A percentile compares a stretch with the other conserved stretches of the same genome.
phyloP scores from a whole-genome alignment of 768 basidiomycete species.

The Amylocystis lapponica region DNA sequence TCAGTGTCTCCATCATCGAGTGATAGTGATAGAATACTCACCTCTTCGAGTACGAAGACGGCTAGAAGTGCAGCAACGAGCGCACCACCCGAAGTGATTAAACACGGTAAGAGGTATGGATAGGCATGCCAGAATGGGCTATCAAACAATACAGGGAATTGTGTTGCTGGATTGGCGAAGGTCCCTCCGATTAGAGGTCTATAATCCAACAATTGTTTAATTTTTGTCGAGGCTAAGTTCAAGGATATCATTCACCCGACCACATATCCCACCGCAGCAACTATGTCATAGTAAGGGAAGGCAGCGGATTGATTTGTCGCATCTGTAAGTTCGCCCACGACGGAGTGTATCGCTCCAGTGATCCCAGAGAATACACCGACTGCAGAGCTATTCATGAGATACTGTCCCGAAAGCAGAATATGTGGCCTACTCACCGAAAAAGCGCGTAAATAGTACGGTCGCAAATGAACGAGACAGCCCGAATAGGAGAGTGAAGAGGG shows the following conservation, averaged over 20 bases:
- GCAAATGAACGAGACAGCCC: slow-evolving; percentile 51
- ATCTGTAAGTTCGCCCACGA: slow-evolving; percentile 46
- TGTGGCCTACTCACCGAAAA: slow-evolving; percentile 24
- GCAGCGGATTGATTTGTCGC: slow-evolving; percentile 52
- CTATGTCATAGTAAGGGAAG: slow-evolving; percentile 54
- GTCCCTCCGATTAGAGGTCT: slow-evolving; percentile 61
- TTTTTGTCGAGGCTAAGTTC: not conserved
- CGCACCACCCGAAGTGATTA: slow-evolving; percentile 38
- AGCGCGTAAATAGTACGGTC: slow-evolving; percentile 41
- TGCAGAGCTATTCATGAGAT: not conserved
- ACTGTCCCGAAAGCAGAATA: slow-evolving; percentile 16
- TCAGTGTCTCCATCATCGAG: not conserved
- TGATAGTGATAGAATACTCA: slow-evolving; percentile 17
- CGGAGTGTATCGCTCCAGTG: slow-evolving; percentile 36
- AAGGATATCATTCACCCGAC: slow-evolving; percentile 38
- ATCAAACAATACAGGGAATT: slow-evolving; percentile 40
- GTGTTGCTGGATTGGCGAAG: slow-evolving; percentile 45
- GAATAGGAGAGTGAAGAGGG: slow-evolving; percentile 44
- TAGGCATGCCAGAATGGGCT: slow-evolving; percentile 39
- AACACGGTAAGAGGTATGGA: slow-evolving; percentile 60
- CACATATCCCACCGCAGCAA: slow-evolving; percentile 52
- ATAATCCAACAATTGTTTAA: not conserved
- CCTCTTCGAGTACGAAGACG: slow-evolving; percentile 50
- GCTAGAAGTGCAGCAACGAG: slow-evolving; percentile 36
- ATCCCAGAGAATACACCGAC: slow-evolving; percentile 21